A percentile compares a stretch with the other conserved stretches of the same genome.
phyloP scores from a whole-genome alignment of 805 yeast species.

The Blastobotrys attinorum region DNA sequence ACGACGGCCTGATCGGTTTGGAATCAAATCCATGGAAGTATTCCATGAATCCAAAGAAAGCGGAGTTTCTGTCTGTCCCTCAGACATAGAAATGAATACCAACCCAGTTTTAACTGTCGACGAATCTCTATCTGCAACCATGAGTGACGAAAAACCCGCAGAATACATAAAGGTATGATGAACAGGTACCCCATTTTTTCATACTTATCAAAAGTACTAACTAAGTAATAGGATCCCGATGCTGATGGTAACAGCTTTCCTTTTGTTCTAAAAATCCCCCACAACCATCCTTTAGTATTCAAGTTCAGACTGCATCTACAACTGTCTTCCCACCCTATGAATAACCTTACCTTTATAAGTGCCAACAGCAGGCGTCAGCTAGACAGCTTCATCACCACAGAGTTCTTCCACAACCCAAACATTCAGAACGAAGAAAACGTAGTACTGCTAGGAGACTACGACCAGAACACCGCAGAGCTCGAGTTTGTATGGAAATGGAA shows the following conservation, averaged over 20 bases:
- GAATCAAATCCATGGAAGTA: not conserved
- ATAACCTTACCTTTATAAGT: conserved; percentile 28
- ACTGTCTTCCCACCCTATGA: conserved; percentile 10
- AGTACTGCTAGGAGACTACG: conserved; percentile 29
- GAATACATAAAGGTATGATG: not conserved
- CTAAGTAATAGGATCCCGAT: conserved; percentile 12
- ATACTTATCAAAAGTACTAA: not conserved
- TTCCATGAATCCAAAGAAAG: too few relatives aligned
- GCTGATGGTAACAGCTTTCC: conserved; percentile 6
- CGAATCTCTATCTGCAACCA: not conserved
- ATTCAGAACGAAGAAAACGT: conserved; percentile 33
- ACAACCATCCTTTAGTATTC: conserved; percentile 9
- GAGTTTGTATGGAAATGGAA: conserved; percentile 30
- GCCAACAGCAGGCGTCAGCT: conserved; percentile 21
- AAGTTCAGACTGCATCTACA: conserved; percentile 11
- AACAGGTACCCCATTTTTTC: not conserved
- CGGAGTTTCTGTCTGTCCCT: too few relatives aligned
- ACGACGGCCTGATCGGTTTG: conserved; percentile 4
- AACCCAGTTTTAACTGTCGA: not conserved
- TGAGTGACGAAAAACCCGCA: not conserved
- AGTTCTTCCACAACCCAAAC: conserved; percentile 30
- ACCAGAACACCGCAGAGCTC: conserved; percentile 1
- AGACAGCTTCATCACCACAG: conserved; percentile 27
- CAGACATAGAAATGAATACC: too few relatives aligned
- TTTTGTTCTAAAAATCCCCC: conserved; percentile 17